Base-by-base conservation (phyloP, 768 basidiomycete genomes). In the Leccinum ochraceum region DNA sequence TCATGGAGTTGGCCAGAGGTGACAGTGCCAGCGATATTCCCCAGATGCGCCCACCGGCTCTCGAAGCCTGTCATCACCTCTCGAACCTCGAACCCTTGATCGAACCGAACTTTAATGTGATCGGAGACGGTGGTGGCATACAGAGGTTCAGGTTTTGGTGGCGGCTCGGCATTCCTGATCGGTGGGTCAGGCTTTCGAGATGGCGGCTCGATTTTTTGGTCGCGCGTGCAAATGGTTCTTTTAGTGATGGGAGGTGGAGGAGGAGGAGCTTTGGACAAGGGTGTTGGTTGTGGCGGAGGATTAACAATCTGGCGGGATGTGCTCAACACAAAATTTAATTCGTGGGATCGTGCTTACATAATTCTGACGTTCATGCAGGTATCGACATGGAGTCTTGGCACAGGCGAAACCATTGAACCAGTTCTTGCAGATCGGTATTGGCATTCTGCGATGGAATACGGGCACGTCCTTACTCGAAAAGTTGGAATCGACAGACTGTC, bases 61-160 rank as follows among this genome's bases (percentile, higher is more conserved):
- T 94, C 90, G 46, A 91, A 87, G 1, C 86, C 86, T 1, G 90
- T 91, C 7, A 72, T 71, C 6, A 92, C 69, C 0, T 83, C 78
- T 26, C 76, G 70, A 3, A 92, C 79, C 2, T 78, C 77, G 51
- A 89, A 89, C 0, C 92, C 91, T 0, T 83, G 70, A 34, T 81
- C 81, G 51, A 91, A 76, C 22, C 77, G 81, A 20, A 87, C 81
- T 54, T 76, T 79, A 22, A 82, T 85, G 57, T 87, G 81, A 39
- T 85, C 81, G 46, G 85, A 78, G 7, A 89, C 68, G 0, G 71
- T 77, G 13, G 80, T 56, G 0, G 64, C 56, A 2, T 75, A 74
- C 0, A 68, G 34, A 0, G 57, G 59, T n/a, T 71, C 70, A 4
- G 64, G 64, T 56, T 44, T 66, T 34, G 28, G 60, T 1, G 53